Base-by-base conservation (phyloP, 176 grass and related monocot species). In the Aegilops tauschii region DNA sequence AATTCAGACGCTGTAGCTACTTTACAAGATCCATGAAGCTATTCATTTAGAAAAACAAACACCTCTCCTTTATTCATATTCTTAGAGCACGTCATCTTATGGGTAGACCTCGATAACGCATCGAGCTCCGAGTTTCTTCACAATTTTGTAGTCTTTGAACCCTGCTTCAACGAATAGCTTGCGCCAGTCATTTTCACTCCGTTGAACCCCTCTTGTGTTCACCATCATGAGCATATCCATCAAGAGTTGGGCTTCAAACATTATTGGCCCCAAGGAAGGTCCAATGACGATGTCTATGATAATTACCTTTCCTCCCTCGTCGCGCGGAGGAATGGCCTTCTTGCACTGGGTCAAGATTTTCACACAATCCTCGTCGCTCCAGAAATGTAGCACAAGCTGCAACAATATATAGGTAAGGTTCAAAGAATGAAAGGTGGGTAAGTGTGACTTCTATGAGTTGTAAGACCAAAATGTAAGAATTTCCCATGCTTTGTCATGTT, bases 191-290 rank as follows among this genome's bases (percentile, higher is more conserved):
- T 71, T 40, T 71, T 71, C 68, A 71, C 20, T 4, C 3, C 68
- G 35, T 71, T 71, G 68, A 1, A 9, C 8, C 1, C 68, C 68
- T 37, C 34, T 70, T 1, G 68, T 39, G 34, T 21, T 70, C 34
- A 39, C 68, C 34, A 70, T 70, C 68, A 70, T 70, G 34, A 37
- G 32, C 67, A 69, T 69, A 69, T 69, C 67, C 67, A 69, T 36
- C 1, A 69, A 0, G 32, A 69, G 67, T 69, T 69, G 67, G 67
- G 67, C 32, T 69, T 69, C 67, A 21, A 69, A 69, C 67, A 69
- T 69, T 5, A 37, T 21, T 21, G 31, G 17, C 0, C 67, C 67
- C 10, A 70, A 71, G 34, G 68, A 71, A 40, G 68, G 35, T 3
- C 9, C 35, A 71, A 71, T 5, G 20, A 71, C 35, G 0, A 71